Evolutionary conservation across 257 asterid genomes (phyloP).

Genomic region (Solanum arcanum): DNA sequence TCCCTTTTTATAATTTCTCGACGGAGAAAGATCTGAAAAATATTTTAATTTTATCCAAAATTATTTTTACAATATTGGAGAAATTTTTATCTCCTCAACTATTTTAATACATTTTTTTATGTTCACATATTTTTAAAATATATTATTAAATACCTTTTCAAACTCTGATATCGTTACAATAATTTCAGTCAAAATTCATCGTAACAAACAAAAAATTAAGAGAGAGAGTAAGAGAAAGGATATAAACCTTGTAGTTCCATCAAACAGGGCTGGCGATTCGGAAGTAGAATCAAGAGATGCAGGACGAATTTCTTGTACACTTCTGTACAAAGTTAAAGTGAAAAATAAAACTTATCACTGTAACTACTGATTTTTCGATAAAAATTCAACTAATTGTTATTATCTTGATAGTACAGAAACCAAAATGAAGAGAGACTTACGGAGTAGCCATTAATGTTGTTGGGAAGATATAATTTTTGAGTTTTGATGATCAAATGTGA

Average conservation of each 20-base stretch:
- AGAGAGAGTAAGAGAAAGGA: neutral
- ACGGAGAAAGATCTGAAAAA: too few species aligned
- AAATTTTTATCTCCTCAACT: too few species aligned
- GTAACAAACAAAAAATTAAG: too few species aligned
- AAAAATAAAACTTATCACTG: neutral
- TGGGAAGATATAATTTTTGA: neutral
- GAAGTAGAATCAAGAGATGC: slow-evolving; percentile 27
- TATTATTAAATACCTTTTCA: too few species aligned
- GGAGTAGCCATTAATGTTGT: neutral
- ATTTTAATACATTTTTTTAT: too few species aligned
- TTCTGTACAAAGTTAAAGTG: neutral
- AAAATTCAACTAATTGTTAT: neutral
- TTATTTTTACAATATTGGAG: too few species aligned
- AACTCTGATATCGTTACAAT: fast-evolving
- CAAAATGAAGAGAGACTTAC: neutral
- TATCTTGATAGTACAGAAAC: neutral
- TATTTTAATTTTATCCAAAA: too few species aligned
- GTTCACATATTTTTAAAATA: too few species aligned
- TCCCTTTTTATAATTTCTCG: neutral
- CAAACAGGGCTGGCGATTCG: slow-evolving; percentile 27
- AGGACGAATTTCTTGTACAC: slow-evolving; percentile 20
- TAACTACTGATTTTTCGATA: neutral
- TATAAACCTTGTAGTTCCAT: slow-evolving; percentile 33
- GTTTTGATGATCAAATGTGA: neutral
- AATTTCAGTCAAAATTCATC: too few species aligned